Conservation (phyloP, 257 asterid species). For the Nemophila menziesii region DNA sequence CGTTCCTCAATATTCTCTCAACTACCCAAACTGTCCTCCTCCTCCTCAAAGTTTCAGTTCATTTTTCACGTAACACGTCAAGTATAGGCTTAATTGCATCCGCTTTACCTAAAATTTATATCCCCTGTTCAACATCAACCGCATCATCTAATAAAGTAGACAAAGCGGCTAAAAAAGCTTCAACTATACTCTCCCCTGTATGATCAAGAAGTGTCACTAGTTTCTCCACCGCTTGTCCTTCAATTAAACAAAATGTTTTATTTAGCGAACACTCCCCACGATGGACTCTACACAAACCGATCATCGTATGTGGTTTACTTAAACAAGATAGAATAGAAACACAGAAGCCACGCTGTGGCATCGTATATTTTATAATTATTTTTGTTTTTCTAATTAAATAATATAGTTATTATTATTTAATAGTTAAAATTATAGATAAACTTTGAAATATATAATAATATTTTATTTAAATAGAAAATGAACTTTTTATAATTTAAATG, state of each 20-base stretch:
- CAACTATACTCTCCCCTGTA: conserved; percentile 67
- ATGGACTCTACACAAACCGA: conserved; percentile 66
- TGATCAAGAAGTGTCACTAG: conserved; percentile 79
- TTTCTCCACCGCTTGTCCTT: conserved; percentile 79
- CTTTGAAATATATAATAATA: no score
- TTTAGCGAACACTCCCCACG: conserved; percentile 59
- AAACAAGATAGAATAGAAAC: conserved; percentile 57
- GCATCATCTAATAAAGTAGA: conserved; percentile 75
- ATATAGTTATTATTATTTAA: no score
- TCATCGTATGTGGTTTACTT: conserved; percentile 41
- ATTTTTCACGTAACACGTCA: conserved; percentile 60
- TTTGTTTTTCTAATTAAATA: no score
- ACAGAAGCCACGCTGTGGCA: conserved; percentile 49
- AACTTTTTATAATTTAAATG: no score
- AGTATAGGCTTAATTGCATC: conserved; percentile 69
- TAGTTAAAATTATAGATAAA: no score
- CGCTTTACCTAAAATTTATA: conserved; percentile 45
- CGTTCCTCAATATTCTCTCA: conserved; percentile 62
- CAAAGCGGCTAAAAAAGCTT: conserved; percentile 81
- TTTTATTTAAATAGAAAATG: no score
- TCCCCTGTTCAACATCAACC: conserved; percentile 66
- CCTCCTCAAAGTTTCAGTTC: conserved; percentile 56
- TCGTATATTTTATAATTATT: no score
- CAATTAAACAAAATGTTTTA: conserved; percentile 69
- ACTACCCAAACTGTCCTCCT: conserved; percentile 86